Conservation (phyloP, 352 stramenopile genomes). For the Phytophthora podocarpi region DNA sequence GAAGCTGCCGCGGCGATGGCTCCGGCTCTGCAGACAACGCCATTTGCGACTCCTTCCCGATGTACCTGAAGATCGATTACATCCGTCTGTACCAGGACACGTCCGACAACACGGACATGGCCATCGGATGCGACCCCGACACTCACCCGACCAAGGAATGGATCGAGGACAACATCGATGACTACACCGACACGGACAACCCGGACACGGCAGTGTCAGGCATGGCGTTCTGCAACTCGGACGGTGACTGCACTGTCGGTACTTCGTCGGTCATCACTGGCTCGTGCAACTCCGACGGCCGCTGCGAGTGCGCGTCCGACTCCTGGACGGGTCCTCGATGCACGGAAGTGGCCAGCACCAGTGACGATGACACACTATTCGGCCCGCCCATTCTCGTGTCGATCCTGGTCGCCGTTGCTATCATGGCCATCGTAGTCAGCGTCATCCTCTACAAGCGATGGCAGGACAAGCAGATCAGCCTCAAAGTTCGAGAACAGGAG, state of each 20-base stretch:
- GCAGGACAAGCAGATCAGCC: background rate
- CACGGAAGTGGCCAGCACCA: conserved; percentile 33
- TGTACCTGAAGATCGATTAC: conserved; percentile 83
- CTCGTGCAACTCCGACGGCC: conserved; percentile 33
- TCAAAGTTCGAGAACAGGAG: background rate
- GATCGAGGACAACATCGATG: conserved; percentile 73
- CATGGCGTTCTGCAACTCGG: conserved; percentile 51
- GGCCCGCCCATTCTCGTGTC: conserved; percentile 29
- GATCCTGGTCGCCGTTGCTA: conserved; percentile 9
- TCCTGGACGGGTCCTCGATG: conserved; percentile 57
- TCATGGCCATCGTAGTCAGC: conserved; percentile 5
- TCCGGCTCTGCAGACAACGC: conserved; percentile 33
- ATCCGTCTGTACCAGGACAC: conserved; percentile 70
- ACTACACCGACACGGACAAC: conserved; percentile 70
- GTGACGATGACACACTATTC: conserved; percentile 25
- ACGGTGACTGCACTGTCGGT: conserved; percentile 64
- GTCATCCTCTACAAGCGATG: conserved; percentile 13
- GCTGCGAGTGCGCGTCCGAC: conserved; percentile 37
- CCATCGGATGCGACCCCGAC: conserved; percentile 50
- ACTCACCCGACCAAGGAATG: conserved; percentile 67
- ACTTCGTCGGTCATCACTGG: conserved; percentile 36
- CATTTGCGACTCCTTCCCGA: conserved; percentile 67
- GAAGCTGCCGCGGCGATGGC: conserved; percentile 45
- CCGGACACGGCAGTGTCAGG: conserved; percentile 49
- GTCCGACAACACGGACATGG: conserved; percentile 43